phyloP scores from a whole-genome alignment of 1,284 basidiomycete species.

The Cerrena zonata region DNA sequence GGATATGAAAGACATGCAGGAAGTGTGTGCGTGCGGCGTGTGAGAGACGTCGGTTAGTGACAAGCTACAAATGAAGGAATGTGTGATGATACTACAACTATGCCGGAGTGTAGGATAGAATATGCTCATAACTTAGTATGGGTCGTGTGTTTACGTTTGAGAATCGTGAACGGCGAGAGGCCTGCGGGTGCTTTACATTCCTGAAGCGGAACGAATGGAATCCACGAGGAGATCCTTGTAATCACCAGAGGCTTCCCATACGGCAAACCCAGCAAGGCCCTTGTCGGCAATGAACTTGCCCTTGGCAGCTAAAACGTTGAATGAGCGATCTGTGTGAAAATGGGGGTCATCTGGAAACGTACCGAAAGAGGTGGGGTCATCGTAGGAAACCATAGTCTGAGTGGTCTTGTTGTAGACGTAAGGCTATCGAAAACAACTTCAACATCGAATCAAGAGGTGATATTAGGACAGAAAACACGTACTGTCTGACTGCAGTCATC shows the following conservation, averaged over 20 bases:
- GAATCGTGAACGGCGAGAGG: no score
- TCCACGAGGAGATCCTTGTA: constrained; percentile 43
- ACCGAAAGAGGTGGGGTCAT: constrained; percentile 35
- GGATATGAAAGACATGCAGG: no score
- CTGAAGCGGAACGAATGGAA: constrained; percentile 29
- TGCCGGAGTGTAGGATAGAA: background rate
- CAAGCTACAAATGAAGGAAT: background rate
- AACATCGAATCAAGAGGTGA: background rate
- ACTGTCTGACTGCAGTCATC: constrained; percentile 47
- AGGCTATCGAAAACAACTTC: constrained; percentile 27
- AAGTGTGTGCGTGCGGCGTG: background rate
- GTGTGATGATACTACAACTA: background rate
- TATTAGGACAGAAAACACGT: constrained; percentile 17
- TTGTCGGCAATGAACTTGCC: constrained; percentile 29
- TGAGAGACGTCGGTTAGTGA: no score
- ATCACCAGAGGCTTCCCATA: constrained; percentile 53
- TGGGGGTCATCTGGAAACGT: constrained; percentile 6
- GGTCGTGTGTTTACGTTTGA: background rate
- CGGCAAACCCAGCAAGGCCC: constrained; percentile 46
- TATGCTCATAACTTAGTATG: background rate
- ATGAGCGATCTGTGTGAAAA: background rate
- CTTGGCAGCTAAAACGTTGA: constrained; percentile 23
- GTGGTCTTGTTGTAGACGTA: constrained; percentile 40
- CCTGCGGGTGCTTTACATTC: background rate
- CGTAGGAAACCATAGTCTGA: constrained; percentile 36